Evolutionary conservation across 176 grass and related monocot genomes (phyloP), one percentile per base, ranked within the genome.

Genomic region (Lolium rigidum): DNA sequence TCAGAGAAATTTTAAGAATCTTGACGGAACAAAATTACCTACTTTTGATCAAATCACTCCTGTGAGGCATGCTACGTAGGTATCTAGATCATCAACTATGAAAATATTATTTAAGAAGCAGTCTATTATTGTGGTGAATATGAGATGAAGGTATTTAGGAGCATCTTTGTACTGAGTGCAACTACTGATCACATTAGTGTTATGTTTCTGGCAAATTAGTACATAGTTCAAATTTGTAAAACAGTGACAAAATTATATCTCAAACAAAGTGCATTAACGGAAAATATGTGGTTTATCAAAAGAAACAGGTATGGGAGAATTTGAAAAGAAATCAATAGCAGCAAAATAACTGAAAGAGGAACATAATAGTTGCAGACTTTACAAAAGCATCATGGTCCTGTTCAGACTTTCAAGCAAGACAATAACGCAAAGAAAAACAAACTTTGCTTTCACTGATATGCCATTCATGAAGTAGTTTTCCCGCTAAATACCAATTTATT

Each of bases 1-100:
- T 39, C 4, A 39, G 3, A 51, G 50, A 76, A 81, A 76, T 76
- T 59, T 57, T 11, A 31, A 17, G 70, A 80, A 69, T 81, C 68
- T 76, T 9, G 64, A 48, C 7, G 17, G 69, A 47, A 80, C 26
- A 20, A 62, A 9, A 13, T 80, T 65, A 67, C 7, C 35, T 43
- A 15, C 21, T 89, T 65, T 65, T 76, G 69, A 26, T 85, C 59
- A 89, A 74, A 67, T 80, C 76, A 74, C 57, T 35, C 22, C 7
- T 64, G 18, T 22, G 35, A 15, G 10, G 62, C 25, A 31, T 37
- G 52, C 6, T 21, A 79, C 55, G 65, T 18, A 68, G 65, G 31
- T 16, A 37, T 80, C 46, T 5, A 75, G 46, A 48, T 54, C 76
- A 20, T 38, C 9, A 0, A 16, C 13, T 48, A 10, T 76, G 21